Evolutionary conservation across 805 yeast species (phyloP).

Genomic region (Pichia cabralensis): DNA sequence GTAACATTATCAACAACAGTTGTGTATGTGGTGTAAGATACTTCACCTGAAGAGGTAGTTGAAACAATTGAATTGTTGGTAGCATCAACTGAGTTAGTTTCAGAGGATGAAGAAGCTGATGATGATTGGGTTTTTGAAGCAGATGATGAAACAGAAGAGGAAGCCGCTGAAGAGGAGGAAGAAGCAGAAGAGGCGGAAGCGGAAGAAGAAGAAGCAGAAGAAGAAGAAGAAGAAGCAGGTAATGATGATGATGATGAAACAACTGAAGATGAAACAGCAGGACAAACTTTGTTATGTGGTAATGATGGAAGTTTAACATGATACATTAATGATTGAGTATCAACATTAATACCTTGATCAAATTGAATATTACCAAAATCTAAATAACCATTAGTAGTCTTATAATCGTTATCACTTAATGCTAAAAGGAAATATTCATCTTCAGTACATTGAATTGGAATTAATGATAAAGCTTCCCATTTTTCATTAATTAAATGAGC

Average conservation of each 20-base stretch:
- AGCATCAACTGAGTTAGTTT: too few relatives aligned
- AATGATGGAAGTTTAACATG: constrained; percentile 22
- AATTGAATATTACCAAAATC: constrained; percentile 19
- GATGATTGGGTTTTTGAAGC: constrained; percentile 3
- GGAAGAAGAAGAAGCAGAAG: constrained; percentile 1
- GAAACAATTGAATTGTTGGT: background rate
- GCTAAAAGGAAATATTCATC: constrained; percentile 23
- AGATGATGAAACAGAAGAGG: constrained; percentile 5
- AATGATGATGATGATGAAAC: background rate
- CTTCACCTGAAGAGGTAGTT: background rate
- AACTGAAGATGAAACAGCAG: constrained; percentile 7
- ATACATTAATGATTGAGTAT: constrained; percentile 23
- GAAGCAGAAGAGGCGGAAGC: constrained; percentile 5
- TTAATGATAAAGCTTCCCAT: constrained; percentile 25
- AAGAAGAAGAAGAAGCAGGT: background rate
- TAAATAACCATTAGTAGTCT: constrained; percentile 23
- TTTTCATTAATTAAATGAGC: constrained; percentile 21
- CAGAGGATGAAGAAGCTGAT: background rate
- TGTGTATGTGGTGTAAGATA: constrained; percentile 6
- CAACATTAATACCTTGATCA: constrained; percentile 21
- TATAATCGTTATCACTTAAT: constrained; percentile 24
- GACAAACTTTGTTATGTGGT: constrained; percentile 6
- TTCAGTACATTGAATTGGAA: constrained; percentile 23
- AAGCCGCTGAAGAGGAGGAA: background rate
- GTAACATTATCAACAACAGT: constrained; percentile 9